Evolutionary conservation across 2,329 filamentous ascomycete genomes (phyloP).

Genomic region (Ciborinia camelliae): DNA sequence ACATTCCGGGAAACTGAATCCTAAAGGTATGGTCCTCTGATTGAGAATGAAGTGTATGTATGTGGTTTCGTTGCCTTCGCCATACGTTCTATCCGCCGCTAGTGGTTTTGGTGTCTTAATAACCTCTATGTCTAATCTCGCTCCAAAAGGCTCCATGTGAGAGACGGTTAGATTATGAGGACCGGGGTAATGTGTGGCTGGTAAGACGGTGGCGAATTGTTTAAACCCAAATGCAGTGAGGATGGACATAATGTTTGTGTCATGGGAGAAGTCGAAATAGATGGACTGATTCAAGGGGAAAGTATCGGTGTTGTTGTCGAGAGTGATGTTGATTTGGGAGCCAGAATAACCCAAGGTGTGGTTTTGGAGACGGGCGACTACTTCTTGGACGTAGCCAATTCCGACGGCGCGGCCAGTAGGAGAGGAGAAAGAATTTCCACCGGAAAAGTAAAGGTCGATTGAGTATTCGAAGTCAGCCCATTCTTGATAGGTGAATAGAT

Average conservation of each 20-base stretch:
- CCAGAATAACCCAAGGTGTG: constrained; percentile 58
- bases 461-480: constrained; percentile 72
- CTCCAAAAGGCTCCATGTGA: constrained; percentile 68
- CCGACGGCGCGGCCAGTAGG: constrained; percentile 60
- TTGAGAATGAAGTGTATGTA: constrained; percentile 75
- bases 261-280: constrained; percentile 76
- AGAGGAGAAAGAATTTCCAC: constrained; percentile 40
- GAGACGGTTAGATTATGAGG: constrained; percentile 62
- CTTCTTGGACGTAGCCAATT: constrained; percentile 69
- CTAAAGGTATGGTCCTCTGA: constrained; percentile 68
- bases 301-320: constrained; percentile 63
- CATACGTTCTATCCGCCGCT: constrained; percentile 47
- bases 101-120: constrained; percentile 66
- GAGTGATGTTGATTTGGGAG: constrained; percentile 64
- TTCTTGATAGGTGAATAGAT: constrained; percentile 71
- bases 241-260: constrained; percentile 68
- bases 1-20: constrained; percentile 62
- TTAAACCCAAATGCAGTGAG: constrained; percentile 69
- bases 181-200: constrained; percentile 52
- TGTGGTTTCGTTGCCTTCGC: constrained; percentile 52
- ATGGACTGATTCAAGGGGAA: constrained; percentile 72
- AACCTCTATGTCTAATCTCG: constrained; percentile 69
- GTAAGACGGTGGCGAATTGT: constrained; percentile 62
- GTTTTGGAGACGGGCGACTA: constrained; percentile 66
- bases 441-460: constrained; percentile 63